Conservation (phyloP, 2,329 filamentous ascomycete species). For the Fusarium fujikuroi region DNA sequence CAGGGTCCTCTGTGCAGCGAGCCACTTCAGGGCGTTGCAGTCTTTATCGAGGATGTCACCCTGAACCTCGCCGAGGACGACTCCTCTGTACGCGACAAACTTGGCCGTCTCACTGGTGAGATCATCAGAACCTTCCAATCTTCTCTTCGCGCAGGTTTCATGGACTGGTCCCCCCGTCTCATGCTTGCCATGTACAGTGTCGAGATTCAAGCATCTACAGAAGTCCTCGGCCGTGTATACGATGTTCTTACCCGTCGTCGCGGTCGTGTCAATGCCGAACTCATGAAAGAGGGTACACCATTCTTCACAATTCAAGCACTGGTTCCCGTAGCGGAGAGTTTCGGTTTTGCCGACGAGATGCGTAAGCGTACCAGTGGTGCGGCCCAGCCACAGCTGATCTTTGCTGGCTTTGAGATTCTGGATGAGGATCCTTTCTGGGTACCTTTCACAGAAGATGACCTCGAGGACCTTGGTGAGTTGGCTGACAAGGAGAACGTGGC, state of each 20-base stretch:
- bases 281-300: constrained; percentile 92
- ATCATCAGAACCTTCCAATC: constrained; percentile 90
- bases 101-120: constrained; percentile 89
- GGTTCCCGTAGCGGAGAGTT: constrained; percentile 92
- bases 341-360: constrained; percentile 97
- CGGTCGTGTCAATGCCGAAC: constrained; percentile 88
- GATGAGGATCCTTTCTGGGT: constrained; percentile 99
- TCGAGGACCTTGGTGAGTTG: constrained; percentile 94
- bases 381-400: constrained; percentile 92
- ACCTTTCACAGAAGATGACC: constrained; percentile 92
- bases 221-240: constrained; percentile 95
- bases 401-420: constrained; percentile 90
- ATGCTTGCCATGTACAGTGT: constrained; percentile 98
- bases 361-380: constrained; percentile 91
- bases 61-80: constrained; percentile 67
- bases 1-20: constrained; percentile 94
- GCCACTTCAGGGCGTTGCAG: constrained; percentile 90
- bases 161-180: constrained; percentile 96
- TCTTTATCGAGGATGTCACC: constrained; percentile 84
- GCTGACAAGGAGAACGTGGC: constrained; percentile 96
- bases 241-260: constrained; percentile 95
- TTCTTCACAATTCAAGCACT: constrained; percentile 94
- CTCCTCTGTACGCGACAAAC: constrained; percentile 69
- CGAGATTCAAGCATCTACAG: constrained; percentile 95
- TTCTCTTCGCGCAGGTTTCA: constrained; percentile 84